Evolutionary conservation across 345 rosid genomes (phyloP).

Genomic region (Eucalyptus rudis): DNA sequence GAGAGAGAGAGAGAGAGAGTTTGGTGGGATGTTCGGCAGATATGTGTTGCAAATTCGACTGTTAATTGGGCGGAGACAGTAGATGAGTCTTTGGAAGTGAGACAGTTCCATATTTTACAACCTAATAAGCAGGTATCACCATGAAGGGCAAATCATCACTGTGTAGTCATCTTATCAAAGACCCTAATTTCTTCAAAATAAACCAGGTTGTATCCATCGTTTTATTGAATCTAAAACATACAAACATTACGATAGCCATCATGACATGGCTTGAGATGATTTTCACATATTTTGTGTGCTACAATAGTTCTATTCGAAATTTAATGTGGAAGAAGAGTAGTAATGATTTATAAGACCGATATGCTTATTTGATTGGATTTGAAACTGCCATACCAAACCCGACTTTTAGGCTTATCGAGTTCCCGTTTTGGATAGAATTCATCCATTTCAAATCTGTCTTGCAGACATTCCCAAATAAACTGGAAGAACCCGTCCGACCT

Average conservation of each 20-base stretch:
- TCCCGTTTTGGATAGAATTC: background rate
- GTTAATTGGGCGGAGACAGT: background rate
- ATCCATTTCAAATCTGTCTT: background rate
- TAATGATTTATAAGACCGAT: background rate
- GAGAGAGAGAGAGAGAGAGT: background rate
- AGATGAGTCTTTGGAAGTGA: background rate
- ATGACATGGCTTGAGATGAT: background rate
- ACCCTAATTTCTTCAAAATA: background rate
- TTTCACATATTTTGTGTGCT: background rate
- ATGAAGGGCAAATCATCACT: background rate
- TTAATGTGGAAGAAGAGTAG: background rate
- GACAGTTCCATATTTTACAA: background rate
- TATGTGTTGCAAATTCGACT: background rate
- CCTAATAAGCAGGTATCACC: background rate
- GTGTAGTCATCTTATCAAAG: background rate
- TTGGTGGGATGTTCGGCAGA: background rate
- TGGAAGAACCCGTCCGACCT: background rate
- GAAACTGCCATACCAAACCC: background rate
- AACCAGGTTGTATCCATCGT: background rate
- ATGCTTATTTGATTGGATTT: background rate
- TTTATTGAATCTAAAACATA: background rate
- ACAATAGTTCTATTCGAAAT: background rate
- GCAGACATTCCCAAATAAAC: background rate
- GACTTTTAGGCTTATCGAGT: background rate
- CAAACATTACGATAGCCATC: background rate